Evolutionary conservation across 176 grass and related monocot genomes (phyloP).

Genomic region (Carex kokanica): DNA sequence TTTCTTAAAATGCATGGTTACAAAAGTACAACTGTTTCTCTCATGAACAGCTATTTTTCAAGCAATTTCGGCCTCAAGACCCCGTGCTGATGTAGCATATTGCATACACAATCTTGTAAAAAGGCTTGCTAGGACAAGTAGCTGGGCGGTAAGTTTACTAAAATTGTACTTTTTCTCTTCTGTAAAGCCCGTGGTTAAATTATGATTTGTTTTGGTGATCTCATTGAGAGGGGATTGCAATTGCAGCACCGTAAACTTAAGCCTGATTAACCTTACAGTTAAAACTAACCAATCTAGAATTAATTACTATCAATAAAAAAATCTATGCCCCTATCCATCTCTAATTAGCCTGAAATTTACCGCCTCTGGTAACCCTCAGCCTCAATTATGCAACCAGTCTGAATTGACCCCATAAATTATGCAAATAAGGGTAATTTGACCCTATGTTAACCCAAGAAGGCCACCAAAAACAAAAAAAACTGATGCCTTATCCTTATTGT

Average conservation of each 20-base stretch:
- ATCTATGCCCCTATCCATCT: background rate
- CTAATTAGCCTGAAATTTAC: background rate
- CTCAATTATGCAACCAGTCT: background rate
- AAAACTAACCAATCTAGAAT: background rate
- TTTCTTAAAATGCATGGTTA: background rate
- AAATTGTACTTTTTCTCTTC: background rate
- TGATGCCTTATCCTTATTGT: background rate
- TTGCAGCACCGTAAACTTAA: background rate
- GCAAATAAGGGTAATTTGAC: background rate
- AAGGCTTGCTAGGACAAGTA: conserved; percentile 85
- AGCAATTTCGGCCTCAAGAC: conserved; percentile 66
- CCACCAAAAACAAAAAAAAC: background rate
- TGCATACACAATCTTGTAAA: conserved; percentile 93
- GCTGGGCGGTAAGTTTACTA: conserved; percentile 66
- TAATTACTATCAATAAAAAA: background rate
- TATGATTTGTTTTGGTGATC: background rate
- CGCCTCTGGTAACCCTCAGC: background rate
- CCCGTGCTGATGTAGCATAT: conserved; percentile 78
- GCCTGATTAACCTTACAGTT: background rate
- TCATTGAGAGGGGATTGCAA: background rate
- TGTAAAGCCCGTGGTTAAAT: background rate
- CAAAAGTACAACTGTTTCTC: background rate
- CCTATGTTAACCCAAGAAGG: background rate
- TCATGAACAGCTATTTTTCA: conserved; percentile 63
- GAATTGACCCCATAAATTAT: background rate